These are phyloP conservation scores for Phytophthora cryptogea DNA, from an alignment of 352 stramenopile species.

Conservation along the genomic window DNA sequence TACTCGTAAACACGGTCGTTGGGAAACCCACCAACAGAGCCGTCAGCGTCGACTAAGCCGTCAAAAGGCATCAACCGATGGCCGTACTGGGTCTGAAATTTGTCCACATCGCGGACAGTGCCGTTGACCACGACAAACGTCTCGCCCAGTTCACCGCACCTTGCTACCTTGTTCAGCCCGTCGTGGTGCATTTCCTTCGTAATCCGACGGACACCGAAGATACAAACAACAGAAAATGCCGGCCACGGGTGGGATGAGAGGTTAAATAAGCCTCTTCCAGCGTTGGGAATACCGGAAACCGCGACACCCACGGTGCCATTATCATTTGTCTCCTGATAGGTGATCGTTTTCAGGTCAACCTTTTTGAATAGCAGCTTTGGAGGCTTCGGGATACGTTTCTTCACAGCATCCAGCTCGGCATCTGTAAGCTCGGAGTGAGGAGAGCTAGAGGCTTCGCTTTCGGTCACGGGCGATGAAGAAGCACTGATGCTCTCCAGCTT, in stretches of 20 bases:
- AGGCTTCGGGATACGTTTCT: constrained; percentile 81
- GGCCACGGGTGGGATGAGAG: constrained; percentile 79
- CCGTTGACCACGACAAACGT: constrained; percentile 90
- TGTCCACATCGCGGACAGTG: constrained; percentile 84
- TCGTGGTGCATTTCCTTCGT: constrained; percentile 89
- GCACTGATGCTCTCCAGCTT: constrained; percentile 59
- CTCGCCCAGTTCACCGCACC: constrained; percentile 82
- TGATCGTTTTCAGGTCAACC: constrained; percentile 84
- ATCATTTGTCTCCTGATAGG: constrained; percentile 85
- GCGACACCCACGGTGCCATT: constrained; percentile 88
- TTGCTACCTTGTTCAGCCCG: constrained; percentile 86
- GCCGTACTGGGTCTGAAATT: constrained; percentile 89
- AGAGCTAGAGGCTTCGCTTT: constrained; percentile 67
- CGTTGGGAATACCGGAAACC: constrained; percentile 82
- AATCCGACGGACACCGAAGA: constrained; percentile 86
- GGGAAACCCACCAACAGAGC: constrained; percentile 81
- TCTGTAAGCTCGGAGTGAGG: constrained; percentile 77
- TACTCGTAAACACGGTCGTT: constrained; percentile 91
- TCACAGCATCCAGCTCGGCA: constrained; percentile 79
- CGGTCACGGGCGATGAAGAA: constrained; percentile 57
- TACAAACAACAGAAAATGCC: constrained; percentile 88
- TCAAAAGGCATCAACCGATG: constrained; percentile 84
- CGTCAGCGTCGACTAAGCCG: constrained; percentile 82
- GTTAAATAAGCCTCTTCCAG: constrained; percentile 84
- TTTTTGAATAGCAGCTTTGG: constrained; percentile 86